A percentile compares a stretch with the other conserved stretches of the same genome.
phyloP scores from a whole-genome alignment of 305 asterid species.

The Andrographis paniculata region DNA sequence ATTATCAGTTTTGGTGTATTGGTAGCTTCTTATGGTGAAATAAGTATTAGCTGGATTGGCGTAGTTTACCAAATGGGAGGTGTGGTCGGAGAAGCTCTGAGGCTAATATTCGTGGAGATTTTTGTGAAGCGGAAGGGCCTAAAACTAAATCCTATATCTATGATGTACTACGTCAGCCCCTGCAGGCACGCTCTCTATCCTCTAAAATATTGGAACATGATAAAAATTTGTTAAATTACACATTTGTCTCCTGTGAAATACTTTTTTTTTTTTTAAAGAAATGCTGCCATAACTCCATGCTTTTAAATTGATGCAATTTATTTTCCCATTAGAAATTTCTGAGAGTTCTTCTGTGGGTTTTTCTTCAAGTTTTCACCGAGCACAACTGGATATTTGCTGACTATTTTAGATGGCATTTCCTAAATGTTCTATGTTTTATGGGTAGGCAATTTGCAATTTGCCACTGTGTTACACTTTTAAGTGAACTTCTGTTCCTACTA shows the following conservation, averaged over 20 bases:
- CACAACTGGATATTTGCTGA: too few species aligned
- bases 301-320: too few species aligned
- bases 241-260: too few species aligned
- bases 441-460: not conserved
- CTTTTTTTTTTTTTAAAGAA: too few species aligned
- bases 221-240: too few species aligned
- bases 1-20: conserved; percentile 81
- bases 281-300: too few species aligned
- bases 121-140: conserved; percentile 83
- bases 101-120: conserved; percentile 89
- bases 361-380: too few species aligned
- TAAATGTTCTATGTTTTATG: too few species aligned
- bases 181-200: conserved; percentile 60
- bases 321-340: too few species aligned
- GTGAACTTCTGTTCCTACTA: conserved; percentile 4
- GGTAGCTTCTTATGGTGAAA: conserved; percentile 87
- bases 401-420: too few species aligned
- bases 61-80: conserved; percentile 98
- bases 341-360: too few species aligned
- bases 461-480: not conserved
- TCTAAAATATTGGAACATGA: conserved; percentile 5
- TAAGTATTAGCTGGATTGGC: conserved; percentile 74
- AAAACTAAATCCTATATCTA: conserved; percentile 73
- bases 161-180: conserved; percentile 95
- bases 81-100: conserved; percentile 87